Conservation (phyloP, 1,284 basidiomycete genomes). For the Violaceomyces palustris region DNA sequence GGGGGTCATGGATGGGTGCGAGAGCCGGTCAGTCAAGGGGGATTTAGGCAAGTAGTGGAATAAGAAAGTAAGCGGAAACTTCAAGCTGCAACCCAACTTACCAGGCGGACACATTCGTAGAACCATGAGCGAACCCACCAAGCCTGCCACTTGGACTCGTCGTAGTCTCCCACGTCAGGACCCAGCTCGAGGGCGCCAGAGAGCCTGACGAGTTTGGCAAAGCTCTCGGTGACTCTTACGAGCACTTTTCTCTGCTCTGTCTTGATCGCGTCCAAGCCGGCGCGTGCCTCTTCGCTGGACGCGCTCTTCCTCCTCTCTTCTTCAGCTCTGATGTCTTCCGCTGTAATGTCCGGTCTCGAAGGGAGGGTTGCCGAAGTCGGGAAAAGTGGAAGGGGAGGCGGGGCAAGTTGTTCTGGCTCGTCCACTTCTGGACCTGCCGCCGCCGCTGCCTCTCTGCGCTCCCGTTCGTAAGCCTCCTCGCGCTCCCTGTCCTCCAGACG, state of each 20-base stretch:
- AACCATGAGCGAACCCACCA: conserved; percentile 50
- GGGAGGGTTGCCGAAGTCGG: conserved; percentile 23
- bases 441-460: conserved; percentile 23
- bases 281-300: conserved; percentile 23
- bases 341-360: conserved; percentile 2
- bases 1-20: no score
- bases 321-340: neutral
- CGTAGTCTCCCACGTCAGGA: conserved; percentile 2
- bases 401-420: no score
- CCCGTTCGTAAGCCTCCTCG: conserved; percentile 24
- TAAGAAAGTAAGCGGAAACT: neutral
- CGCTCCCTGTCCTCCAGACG: conserved; percentile 32
- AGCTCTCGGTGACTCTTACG: conserved; percentile 22
- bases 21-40: no score
- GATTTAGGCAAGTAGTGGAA: neutral
- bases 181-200: neutral
- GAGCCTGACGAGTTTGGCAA: conserved; percentile 13
- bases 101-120: conserved; percentile 18
- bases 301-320: conserved; percentile 3
- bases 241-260: conserved; percentile 49
- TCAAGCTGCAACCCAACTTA: neutral
- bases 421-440: conserved; percentile 17
- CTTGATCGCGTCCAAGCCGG: conserved; percentile 39
- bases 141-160: conserved; percentile 18
- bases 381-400: conserved; percentile 30